phyloP scores from a whole-genome alignment of 2,329 filamentous ascomycete genomes.

The Neonectria coccinea region DNA sequence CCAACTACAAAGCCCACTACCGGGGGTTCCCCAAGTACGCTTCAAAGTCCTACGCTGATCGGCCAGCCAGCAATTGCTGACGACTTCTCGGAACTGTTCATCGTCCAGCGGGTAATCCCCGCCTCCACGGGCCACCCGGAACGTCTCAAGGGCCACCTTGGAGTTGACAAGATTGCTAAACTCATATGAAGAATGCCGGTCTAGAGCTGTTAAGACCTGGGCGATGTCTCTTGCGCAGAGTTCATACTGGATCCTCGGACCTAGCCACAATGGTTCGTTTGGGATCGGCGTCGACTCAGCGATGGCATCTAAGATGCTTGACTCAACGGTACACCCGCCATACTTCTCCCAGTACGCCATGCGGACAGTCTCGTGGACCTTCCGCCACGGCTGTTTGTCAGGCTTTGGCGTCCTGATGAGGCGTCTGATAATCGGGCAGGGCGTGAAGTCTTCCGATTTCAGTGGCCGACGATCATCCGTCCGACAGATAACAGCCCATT shows the following conservation, averaged over 20 bases:
- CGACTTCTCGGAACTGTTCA: not conserved
- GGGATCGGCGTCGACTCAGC: not conserved
- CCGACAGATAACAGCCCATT: not conserved
- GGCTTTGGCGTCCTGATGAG: not conserved
- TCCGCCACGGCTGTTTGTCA: not conserved
- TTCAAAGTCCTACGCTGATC: not conserved
- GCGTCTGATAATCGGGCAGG: not conserved
- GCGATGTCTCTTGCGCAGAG: too few species aligned
- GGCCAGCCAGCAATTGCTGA: not conserved
- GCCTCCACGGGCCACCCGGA: accelerated
- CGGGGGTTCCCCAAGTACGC: too few species aligned
- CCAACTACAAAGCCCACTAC: too few species aligned
- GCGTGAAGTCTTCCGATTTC: not conserved
- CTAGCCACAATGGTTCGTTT: too few species aligned
- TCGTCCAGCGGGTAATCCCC: not conserved
- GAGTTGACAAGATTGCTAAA: not conserved
- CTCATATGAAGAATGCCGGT: too few species aligned
- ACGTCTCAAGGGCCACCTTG: not conserved
- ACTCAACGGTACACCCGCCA: too few species aligned
- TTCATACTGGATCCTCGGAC: too few species aligned
- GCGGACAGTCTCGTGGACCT: not conserved
- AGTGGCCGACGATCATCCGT: not conserved
- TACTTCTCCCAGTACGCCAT: not conserved
- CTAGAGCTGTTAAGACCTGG: too few species aligned
- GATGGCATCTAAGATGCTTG: not conserved